phyloP scores from a whole-genome alignment of 345 rosid species.

The Pugionium dolabratum region DNA sequence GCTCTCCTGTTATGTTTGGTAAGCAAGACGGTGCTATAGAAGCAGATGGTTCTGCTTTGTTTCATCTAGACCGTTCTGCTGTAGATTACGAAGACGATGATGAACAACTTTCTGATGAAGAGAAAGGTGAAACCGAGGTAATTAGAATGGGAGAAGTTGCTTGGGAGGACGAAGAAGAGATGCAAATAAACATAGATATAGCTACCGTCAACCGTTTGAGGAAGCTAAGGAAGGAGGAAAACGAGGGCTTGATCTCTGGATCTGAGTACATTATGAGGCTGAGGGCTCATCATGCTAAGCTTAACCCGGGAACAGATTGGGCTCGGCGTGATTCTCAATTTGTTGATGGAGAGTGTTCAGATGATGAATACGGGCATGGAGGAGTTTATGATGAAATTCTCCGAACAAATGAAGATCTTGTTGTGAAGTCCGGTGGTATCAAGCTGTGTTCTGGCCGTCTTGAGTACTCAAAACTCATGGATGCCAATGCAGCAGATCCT shows the following conservation, averaged over 20 bases:
- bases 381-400: conserved; percentile 69
- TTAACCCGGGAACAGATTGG: no score
- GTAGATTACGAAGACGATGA: conserved; percentile 42
- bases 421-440: conserved; percentile 45
- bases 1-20: conserved; percentile 75
- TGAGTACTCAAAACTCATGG: conserved; percentile 43
- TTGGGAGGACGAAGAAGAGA: conserved; percentile 97
- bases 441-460: conserved; percentile 60
- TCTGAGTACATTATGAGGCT: conserved; percentile 70
- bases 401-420: conserved; percentile 46
- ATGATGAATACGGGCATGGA: not conserved
- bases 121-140: conserved; percentile 34
- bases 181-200: not conserved
- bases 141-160: conserved; percentile 51
- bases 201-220: conserved; percentile 68
- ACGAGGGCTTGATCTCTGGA: conserved; percentile 54
- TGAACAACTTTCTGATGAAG: conserved; percentile 46
- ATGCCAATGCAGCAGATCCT: conserved; percentile 79
- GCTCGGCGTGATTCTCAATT: no score
- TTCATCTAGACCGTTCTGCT: conserved; percentile 59
- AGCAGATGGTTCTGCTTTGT: conserved; percentile 49
- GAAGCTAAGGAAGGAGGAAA: conserved; percentile 59
- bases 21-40: conserved; percentile 41
- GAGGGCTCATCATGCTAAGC: no score
- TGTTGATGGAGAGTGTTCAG: no score